Conservation (phyloP, 2,329 filamentous ascomycete genomes). For the Tolypocladium endophyticum region DNA sequence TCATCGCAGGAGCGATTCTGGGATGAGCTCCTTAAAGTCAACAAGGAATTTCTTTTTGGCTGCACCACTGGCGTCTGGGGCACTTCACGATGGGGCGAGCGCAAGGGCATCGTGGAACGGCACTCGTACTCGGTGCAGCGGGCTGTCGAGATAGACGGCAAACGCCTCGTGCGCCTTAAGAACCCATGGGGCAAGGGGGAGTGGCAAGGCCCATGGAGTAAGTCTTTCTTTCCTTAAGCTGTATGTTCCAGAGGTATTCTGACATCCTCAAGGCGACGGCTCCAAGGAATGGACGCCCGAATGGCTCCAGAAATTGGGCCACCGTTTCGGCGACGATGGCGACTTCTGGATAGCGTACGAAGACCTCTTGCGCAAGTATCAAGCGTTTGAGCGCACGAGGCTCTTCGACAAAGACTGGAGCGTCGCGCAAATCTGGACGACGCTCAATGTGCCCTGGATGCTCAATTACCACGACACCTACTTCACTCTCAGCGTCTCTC, state of each 20-base stretch:
- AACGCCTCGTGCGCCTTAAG: constrained; percentile 52
- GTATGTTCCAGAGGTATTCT: constrained; percentile 2
- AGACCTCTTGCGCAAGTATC: constrained; percentile 48
- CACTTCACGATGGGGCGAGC: constrained; percentile 20
- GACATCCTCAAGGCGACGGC: constrained; percentile 44
- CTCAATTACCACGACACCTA: constrained; percentile 41
- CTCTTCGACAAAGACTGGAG: constrained; percentile 47
- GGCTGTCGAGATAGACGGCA: constrained; percentile 43
- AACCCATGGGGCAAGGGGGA: constrained; percentile 77
- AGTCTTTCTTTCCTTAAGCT: constrained; percentile 4
- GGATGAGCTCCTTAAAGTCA: constrained; percentile 67
- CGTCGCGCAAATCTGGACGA: constrained; percentile 35
- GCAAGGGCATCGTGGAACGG: constrained; percentile 45
- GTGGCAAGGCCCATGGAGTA: constrained; percentile 70
- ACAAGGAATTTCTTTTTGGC: constrained; percentile 65
- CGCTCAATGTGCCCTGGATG: constrained; percentile 45
- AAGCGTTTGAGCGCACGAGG: constrained; percentile 46
- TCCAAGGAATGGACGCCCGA: constrained; percentile 77
- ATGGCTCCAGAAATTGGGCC: constrained; percentile 61
- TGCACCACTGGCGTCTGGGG: constrained; percentile 37
- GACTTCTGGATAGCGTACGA: constrained; percentile 51
- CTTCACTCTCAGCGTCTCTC: constrained; percentile 39
- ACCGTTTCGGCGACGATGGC: constrained; percentile 69
- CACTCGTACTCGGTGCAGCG: constrained; percentile 55
- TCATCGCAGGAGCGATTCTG: constrained; percentile 46